Evolutionary conservation across 2,329 filamentous ascomycete species (phyloP), one percentile per base, ranked within the genome.

Genomic region (Ceratocystis lukuohia): DNA sequence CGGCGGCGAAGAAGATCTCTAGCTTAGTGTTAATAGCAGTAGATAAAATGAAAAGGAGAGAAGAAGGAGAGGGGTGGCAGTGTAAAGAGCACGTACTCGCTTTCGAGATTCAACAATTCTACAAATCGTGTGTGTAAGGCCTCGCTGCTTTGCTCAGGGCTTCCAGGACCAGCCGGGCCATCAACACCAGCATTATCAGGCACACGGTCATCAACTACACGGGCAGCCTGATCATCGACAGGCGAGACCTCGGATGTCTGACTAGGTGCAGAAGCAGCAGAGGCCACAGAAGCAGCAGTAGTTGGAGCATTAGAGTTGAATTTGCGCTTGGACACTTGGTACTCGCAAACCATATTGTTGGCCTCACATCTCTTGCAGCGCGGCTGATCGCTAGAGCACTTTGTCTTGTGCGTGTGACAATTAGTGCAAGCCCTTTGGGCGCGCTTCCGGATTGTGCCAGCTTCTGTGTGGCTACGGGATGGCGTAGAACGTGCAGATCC

Each of bases 381-480:
- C 5, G 76, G 76, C 59, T 76, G 66, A 62, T 77, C 76, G 22
- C 76, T 76, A 0, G 76, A 77, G 67, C 77, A 78, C 67, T 77
- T 77, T 1, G 76, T 77, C 70, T 78, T 78, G 70, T 77, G 76
- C 2, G 72, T 67, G 68, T 78, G 76, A 41, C 77, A 78, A 64
- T 77, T 73, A 28, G 71, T 73, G 69, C 77, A 78, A n/a, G 77
- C 76, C 62, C 76, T 70, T 65, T 78, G 77, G 3, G 76, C 76
- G 45, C 77, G 74, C 66, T 77, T 77, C 28, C 77, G 72, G 37
- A 75, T 63, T 5, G 76, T 78, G 5, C 77, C 77, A 6, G 76
- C 77, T 68, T 78, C 76, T 15, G 77, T 78, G 65, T 75, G 75
- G 64, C 74, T 76, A 25, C 74, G 73, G 1, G 76, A 76, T 8